Conservation (phyloP, 495 filamentous ascomycete genomes). For the Penicillium bialowiezense region DNA sequence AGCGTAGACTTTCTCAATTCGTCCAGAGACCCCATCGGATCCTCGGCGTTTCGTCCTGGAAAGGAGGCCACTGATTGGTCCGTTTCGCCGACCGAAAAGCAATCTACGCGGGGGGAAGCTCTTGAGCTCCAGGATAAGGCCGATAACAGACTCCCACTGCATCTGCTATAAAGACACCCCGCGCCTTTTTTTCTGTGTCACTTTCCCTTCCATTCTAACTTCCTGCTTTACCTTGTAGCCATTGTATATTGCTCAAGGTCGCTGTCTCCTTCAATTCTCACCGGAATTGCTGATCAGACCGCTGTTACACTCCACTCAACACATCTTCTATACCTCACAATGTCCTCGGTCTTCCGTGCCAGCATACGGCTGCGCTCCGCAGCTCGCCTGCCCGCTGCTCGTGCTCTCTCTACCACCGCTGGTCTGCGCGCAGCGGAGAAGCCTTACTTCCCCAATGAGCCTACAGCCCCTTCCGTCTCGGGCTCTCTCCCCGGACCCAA, state of each 20-base stretch:
- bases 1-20: conserved; percentile 30
- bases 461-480: conserved; percentile 66
- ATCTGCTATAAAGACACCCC: conserved; percentile 23
- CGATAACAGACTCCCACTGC: conserved; percentile 11
- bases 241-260: background rate
- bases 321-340: conserved; percentile 21
- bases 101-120: conserved; percentile 23
- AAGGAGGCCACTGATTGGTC: conserved; percentile 13
- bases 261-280: background rate
- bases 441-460: conserved; percentile 71
- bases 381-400: conserved; percentile 35
- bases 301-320: no score
- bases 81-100: conserved; percentile 21
- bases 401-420: conserved; percentile 41
- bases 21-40: conserved; percentile 11
- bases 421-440: conserved; percentile 42
- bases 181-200: conserved; percentile 10
- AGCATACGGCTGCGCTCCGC: conserved; percentile 40
- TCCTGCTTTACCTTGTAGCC: background rate
- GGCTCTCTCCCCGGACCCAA: conserved; percentile 83
- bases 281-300: no score
- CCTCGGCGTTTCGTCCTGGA: conserved; percentile 20
- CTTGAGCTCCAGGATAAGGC: conserved; percentile 10
- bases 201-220: background rate
- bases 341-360: conserved; percentile 45